These are phyloP conservation scores for Persicaria tinctoria DNA, from an alignment of 148 eudicot genomes.

Conservation along the genomic window DNA sequence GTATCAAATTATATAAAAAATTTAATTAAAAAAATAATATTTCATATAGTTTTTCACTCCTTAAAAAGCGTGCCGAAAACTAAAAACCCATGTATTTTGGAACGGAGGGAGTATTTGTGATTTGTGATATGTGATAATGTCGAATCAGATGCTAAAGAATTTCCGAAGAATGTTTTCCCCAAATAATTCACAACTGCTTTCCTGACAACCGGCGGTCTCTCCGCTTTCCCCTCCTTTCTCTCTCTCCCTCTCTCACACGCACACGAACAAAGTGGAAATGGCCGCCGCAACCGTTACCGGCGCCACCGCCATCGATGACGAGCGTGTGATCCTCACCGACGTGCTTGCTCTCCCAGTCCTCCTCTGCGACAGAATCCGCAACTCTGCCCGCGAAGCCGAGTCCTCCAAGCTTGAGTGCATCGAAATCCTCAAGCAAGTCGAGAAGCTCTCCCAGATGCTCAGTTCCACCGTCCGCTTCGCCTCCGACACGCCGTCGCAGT, in stretches of 20 bases:
- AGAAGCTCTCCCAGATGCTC: slow-evolving; percentile 50
- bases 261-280: neutral
- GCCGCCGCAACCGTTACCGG: neutral
- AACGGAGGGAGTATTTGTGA: too few species aligned
- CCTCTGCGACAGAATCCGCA: slow-evolving; percentile 49
- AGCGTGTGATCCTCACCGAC: slow-evolving; percentile 40
- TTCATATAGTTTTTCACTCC: too few species aligned
- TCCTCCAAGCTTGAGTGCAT: slow-evolving; percentile 49
- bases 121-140: too few species aligned
- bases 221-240: neutral
- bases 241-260: neutral
- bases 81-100: too few species aligned
- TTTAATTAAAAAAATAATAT: too few species aligned
- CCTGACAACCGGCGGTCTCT: neutral
- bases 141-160: too few species aligned
- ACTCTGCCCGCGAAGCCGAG: slow-evolving; percentile 53
- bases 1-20: too few species aligned
- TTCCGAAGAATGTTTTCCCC: too few species aligned
- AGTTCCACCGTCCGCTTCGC: slow-evolving; percentile 46
- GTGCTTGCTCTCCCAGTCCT: slow-evolving; percentile 47
- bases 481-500: slow-evolving; percentile 29
- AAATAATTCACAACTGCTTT: too few species aligned
- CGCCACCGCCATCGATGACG: slow-evolving; percentile 20
- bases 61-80: too few species aligned
- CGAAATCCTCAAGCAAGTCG: slow-evolving; percentile 48